Evolutionary conservation across 257 asterid species (phyloP), one percentile per base, ranked within the genome.

Genomic region (Lycium ferocissimum): DNA sequence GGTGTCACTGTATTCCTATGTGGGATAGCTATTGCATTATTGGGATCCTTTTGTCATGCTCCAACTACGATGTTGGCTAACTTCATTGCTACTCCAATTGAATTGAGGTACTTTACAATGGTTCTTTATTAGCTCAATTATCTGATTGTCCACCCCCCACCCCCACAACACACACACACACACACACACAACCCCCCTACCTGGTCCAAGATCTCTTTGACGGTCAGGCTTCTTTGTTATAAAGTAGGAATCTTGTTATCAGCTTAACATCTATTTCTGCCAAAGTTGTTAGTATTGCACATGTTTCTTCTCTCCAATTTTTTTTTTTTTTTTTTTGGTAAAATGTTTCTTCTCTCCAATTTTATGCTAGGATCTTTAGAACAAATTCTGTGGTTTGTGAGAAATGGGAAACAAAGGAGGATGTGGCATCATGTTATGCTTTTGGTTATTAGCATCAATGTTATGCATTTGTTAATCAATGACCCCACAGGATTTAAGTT

Each of bases 21-120:
- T 70, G 99, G 97, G 49, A 45, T 95, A 86, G 97, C 96, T 80
- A 92, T 93, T 85, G 98, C 97, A 15, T 43, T 91, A 49, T 94
- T 94, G 53, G 91, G 98, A 87, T 90, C 98, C 67, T 89, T 71
- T 80, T 93, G 95, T 76, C 95, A 96, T 87, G 98, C 99, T 85
- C 98, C 99, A 37, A 96, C 98, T 35, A 93, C 95, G 58, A 94
- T 96, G 98, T 90, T 95, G 87, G 91, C 99, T 37, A 96, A 96
- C 88, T 93, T 96, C 79, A 87, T 92, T 78, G 98, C 97, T 56
- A 96, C 99, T 79, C 98, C 98, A 5, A 82, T 96, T 83, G 99
- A 96, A 84, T 87, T 96, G 88, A 94, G 99, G 99, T 78, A 38
- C 38, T 20, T 62, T 7, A 62, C 38, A 9, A 26, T 62, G 70